Percentiles rank a stretch among this genome's conserved stretches.
phyloP scores from a whole-genome alignment of 1,139 yeast genomes.

The Debaryomyces udenii region DNA sequence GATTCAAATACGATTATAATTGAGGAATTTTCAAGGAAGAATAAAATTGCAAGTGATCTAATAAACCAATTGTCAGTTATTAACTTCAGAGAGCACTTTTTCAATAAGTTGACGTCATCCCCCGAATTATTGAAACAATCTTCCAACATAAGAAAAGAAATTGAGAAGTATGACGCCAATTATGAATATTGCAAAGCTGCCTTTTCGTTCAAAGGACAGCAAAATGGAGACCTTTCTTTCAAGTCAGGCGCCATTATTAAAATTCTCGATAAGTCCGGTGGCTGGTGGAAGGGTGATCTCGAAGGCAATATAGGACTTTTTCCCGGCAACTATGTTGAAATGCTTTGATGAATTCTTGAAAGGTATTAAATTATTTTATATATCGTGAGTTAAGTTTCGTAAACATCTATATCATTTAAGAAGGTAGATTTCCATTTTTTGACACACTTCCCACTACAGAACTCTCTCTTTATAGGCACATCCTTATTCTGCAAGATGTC shows the following conservation, averaged over 20 bases:
- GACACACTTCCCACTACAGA: conserved; percentile 45
- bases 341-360: conserved; percentile 3
- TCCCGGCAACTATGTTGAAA: conserved; percentile 56
- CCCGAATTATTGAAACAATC: background rate
- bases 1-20: conserved; percentile 14
- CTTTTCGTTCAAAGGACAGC: conserved; percentile 33
- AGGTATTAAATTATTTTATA: background rate
- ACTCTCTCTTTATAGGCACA: conserved; percentile 42
- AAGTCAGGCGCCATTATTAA: conserved; percentile 51
- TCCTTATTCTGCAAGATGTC: conserved; percentile 41
- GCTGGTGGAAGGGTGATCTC: conserved; percentile 66
- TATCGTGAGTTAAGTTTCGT: background rate
- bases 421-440: conserved; percentile 24
- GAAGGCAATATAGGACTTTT: conserved; percentile 53
- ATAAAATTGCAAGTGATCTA: conserved; percentile 17
- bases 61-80: conserved; percentile 26
- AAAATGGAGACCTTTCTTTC: conserved; percentile 52
- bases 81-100: conserved; percentile 24
- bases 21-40: conserved; percentile 15
- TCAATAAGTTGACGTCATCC: conserved; percentile 14
- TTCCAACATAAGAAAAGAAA: background rate
- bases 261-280: conserved; percentile 43
- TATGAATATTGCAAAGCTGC: conserved; percentile 33
- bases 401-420: conserved; percentile 1
- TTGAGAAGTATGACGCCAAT: conserved; percentile 7